A percentile compares a stretch with the other conserved stretches of the same genome.
These are phyloP conservation scores for Ascochyta pisi DNA, from an alignment of 2,329 filamentous ascomycete species.

Conservation along the genomic window DNA sequence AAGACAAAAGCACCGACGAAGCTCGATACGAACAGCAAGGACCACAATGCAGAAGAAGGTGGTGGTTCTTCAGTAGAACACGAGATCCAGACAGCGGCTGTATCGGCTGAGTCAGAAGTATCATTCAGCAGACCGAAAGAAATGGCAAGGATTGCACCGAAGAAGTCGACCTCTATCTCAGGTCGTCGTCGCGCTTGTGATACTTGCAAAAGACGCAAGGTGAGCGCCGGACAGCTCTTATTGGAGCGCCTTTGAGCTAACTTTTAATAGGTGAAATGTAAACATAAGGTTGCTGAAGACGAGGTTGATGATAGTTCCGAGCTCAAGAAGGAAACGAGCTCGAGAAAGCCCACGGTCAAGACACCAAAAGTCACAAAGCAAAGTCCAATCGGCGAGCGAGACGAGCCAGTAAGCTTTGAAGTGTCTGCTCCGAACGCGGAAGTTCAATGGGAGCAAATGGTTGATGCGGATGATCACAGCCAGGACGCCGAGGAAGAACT, in stretches of 20 bases:
- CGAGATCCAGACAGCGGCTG: not conserved
- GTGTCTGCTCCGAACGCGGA: not conserved
- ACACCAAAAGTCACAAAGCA: not conserved
- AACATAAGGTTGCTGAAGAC: not conserved
- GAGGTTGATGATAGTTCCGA: not conserved
- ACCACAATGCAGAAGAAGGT: not conserved
- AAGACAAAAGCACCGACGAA: slow-evolving; percentile 1
- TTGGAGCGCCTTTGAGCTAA: not conserved
- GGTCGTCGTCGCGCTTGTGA: slow-evolving; percentile 1
- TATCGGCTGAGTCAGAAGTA: not conserved
- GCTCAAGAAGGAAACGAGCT: not conserved
- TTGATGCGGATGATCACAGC: not conserved
- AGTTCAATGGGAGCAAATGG: not conserved
- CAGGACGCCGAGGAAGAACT: not conserved
- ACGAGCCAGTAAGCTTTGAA: not conserved
- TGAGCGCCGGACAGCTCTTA: not conserved
- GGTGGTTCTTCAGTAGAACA: not conserved
- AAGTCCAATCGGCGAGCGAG: not conserved
- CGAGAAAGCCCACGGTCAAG: not conserved
- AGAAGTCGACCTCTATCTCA: not conserved
- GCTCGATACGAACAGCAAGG: too few relatives aligned
- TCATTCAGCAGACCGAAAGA: not conserved
- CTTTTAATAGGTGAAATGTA: slow-evolving; percentile 6
- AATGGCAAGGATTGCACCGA: not conserved
- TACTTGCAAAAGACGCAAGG: slow-evolving; percentile 8